Percentiles rank a stretch among this genome's conserved stretches.
Evolutionary conservation across 2,329 filamentous ascomycete genomes (phyloP).

Genomic region (Trichocomaceae sp.): DNA sequence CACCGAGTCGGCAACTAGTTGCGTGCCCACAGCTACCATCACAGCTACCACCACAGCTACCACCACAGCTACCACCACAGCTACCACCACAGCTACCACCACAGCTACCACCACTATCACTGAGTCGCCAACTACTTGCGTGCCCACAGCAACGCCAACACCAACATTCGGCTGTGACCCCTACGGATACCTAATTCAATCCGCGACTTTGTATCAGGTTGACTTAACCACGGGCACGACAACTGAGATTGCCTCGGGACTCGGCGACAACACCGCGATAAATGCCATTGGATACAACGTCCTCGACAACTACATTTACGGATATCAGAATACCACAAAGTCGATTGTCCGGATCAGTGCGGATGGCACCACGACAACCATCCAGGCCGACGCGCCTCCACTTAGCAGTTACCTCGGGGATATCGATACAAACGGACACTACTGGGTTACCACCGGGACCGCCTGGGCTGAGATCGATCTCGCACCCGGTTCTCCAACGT

Average conservation of each 20-base stretch:
- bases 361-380: not conserved
- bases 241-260: not conserved
- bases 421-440: not conserved
- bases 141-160: not conserved
- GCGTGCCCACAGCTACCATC: not conserved
- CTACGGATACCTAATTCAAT: conserved; percentile 2
- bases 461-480: not conserved
- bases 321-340: not conserved
- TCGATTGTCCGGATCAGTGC: not conserved
- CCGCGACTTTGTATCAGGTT: not conserved
- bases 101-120: not conserved
- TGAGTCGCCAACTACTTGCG: not conserved
- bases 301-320: conserved; percentile 2
- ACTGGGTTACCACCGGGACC: not conserved
- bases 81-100: not conserved
- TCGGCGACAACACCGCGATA: not conserved
- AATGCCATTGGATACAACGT: conserved; percentile 1
- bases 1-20: not conserved
- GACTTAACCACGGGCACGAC: not conserved
- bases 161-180: conserved; percentile 3
- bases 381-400: not conserved
- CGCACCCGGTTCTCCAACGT: not conserved
- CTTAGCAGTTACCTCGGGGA: not conserved
- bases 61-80: not conserved
- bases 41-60: too few species aligned